phyloP scores from a whole-genome alignment of 108 stramenopile species.

The Nitzschia putrida region DNA sequence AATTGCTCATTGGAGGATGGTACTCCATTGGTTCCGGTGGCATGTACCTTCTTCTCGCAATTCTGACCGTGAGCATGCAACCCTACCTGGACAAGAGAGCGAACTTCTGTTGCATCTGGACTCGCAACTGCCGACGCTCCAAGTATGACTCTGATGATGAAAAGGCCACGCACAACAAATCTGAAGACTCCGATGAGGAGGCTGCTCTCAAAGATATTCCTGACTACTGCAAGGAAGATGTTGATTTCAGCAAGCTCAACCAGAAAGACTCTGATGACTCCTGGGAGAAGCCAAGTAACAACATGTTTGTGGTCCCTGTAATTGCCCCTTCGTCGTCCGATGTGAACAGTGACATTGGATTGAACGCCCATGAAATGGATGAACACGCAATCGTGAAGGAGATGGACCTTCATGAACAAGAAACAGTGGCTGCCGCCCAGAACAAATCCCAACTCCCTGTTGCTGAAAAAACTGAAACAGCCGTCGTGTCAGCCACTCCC shows the following conservation, averaged over 20 bases:
- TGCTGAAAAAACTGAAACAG: too few relatives aligned
- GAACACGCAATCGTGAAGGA: neutral
- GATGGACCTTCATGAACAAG: neutral
- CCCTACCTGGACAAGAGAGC: slow-evolving; percentile 7
- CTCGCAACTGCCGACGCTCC: neutral
- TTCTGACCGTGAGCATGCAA: neutral
- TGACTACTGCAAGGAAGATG: slow-evolving; percentile 1
- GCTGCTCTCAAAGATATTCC: neutral
- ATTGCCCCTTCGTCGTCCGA: neutral
- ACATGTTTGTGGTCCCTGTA: neutral
- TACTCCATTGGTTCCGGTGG: slow-evolving; percentile 4
- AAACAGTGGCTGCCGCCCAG: neutral
- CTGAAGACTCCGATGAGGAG: slow-evolving; percentile 1
- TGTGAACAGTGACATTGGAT: neutral
- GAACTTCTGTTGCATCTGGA: slow-evolving; percentile 9
- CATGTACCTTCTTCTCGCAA: slow-evolving; percentile 6
- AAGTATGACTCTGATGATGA: neutral
- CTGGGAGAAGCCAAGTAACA: too few relatives aligned
- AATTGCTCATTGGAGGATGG: neutral
- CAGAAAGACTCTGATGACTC: neutral
- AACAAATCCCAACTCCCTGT: neutral
- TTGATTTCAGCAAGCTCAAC: neutral
- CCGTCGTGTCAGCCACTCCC: too few relatives aligned
- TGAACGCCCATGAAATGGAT: neutral
- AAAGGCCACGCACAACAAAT: neutral